These are phyloP conservation scores for Pythium utonaiense DNA, from an alignment of 352 stramenopile genomes.

Conservation along the genomic window DNA sequence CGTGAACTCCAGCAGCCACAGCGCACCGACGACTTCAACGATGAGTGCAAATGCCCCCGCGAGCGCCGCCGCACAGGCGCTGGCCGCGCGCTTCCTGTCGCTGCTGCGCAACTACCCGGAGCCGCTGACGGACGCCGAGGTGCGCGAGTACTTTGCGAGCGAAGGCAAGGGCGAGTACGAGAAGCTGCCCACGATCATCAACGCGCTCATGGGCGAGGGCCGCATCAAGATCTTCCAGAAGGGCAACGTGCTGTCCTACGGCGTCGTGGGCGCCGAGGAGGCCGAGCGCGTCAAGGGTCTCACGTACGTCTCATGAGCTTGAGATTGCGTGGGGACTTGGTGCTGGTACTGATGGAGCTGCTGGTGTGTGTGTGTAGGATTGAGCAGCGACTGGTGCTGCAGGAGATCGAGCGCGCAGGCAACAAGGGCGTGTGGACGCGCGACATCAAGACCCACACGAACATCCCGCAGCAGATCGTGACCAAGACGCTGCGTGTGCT, in stretches of 20 bases:
- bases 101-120: constrained; percentile 79
- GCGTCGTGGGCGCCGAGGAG: constrained; percentile 77
- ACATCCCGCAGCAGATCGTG: constrained; percentile 96
- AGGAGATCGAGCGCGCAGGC: constrained; percentile 94
- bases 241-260: constrained; percentile 80
- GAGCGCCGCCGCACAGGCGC: constrained; percentile 32
- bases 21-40: background rate
- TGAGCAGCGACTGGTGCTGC: constrained; percentile 84
- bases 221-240: constrained; percentile 90
- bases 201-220: constrained; percentile 75
- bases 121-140: constrained; percentile 72
- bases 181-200: constrained; percentile 79
- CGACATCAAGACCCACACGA: constrained; percentile 97
- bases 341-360: constrained; percentile 1
- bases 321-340: no score
- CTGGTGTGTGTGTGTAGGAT: constrained; percentile 49
- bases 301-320: no score
- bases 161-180: constrained; percentile 71
- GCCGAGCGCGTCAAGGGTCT: constrained; percentile 82
- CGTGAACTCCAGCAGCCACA: background rate
- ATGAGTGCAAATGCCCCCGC: constrained; percentile 6
- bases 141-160: constrained; percentile 75
- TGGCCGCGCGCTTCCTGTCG: constrained; percentile 58
- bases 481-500: constrained; percentile 98
- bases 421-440: constrained; percentile 99